These are phyloP conservation scores for Geum urbanum DNA, from an alignment of 306 rosid genomes.

Conservation along the genomic window DNA sequence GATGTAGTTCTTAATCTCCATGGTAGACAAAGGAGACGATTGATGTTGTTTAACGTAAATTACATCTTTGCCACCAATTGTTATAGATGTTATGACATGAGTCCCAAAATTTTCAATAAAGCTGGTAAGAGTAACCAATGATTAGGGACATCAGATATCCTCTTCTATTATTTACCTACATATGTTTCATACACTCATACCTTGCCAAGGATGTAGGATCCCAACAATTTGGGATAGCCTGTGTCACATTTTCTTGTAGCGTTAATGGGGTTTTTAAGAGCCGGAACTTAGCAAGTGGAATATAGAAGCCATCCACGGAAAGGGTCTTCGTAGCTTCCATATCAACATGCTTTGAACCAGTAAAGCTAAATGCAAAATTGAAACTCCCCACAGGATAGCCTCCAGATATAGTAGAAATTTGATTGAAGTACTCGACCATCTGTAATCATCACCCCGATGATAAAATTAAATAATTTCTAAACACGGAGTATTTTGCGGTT, in stretches of 20 bases:
- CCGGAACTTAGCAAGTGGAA: constrained; percentile 75
- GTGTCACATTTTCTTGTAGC: constrained; percentile 61
- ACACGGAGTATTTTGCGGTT: neutral
- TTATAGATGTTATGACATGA: constrained; percentile 71
- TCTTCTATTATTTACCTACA: constrained; percentile 12
- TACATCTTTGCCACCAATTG: constrained; percentile 89
- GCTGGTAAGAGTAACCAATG: constrained; percentile 42
- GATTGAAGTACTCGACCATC: constrained; percentile 86
- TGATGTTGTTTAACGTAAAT: constrained; percentile 78
- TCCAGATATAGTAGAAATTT: constrained; percentile 56
- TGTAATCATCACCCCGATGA: constrained; percentile 38
- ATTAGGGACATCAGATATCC: constrained; percentile 28
- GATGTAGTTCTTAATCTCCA: constrained; percentile 71
- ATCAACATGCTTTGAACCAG: constrained; percentile 70
- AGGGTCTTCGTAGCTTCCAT: constrained; percentile 60
- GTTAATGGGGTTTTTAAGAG: constrained; percentile 42
- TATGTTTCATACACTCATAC: constrained; percentile 34
- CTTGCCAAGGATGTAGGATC: constrained; percentile 73
- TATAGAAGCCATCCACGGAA: constrained; percentile 64
- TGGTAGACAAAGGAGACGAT: constrained; percentile 62
- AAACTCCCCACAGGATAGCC: constrained; percentile 75
- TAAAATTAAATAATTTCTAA: constrained; percentile 20
- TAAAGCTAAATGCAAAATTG: constrained; percentile 83
- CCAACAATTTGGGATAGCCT: constrained; percentile 64
- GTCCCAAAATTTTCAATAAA: constrained; percentile 87